Evolutionary conservation across 1,284 basidiomycete genomes (phyloP).

Genomic region (Hemileia vastatrix): DNA sequence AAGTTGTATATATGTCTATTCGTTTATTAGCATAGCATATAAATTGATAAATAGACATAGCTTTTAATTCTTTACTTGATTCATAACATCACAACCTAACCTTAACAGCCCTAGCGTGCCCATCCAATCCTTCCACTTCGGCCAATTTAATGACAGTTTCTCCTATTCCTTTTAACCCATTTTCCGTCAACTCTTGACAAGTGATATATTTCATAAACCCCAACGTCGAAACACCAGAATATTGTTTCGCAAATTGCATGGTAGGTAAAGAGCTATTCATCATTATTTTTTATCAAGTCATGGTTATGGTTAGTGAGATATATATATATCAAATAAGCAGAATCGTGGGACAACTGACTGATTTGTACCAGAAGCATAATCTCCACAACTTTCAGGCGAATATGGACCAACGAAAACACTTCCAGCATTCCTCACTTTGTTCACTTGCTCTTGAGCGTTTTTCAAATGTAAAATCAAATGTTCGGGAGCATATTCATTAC

Average conservation of each 20-base stretch:
- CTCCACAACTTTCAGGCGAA: conserved; percentile 93
- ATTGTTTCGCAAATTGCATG: conserved; percentile 91
- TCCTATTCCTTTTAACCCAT: conserved; percentile 69
- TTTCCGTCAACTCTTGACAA: conserved; percentile 74
- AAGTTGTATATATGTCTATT: no score
- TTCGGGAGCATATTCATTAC: conserved; percentile 95
- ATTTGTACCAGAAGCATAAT: conserved; percentile 97
- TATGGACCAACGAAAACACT: conserved; percentile 91
- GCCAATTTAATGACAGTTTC: conserved; percentile 83
- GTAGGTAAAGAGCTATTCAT: conserved; percentile 6
- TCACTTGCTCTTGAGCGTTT: conserved; percentile 59
- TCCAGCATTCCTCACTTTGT: conserved; percentile 74
- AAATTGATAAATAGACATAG: no score
- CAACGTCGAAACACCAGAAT: conserved; percentile 91
- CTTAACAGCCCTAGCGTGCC: conserved; percentile 60
- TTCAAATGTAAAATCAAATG: conserved; percentile 84
- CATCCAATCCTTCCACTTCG: conserved; percentile 87
- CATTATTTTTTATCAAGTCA: no score
- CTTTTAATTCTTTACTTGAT: neutral
- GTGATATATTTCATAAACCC: conserved; percentile 99
- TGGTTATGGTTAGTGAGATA: no score
- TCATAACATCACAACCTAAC: conserved; percentile 33
- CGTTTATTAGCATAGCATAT: no score
- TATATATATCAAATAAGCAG: conserved; percentile 48
- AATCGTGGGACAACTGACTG: conserved; percentile 55